These are phyloP conservation scores for Quercus agrifolia DNA, from an alignment of 306 rosid genomes.

Conservation along the genomic window DNA sequence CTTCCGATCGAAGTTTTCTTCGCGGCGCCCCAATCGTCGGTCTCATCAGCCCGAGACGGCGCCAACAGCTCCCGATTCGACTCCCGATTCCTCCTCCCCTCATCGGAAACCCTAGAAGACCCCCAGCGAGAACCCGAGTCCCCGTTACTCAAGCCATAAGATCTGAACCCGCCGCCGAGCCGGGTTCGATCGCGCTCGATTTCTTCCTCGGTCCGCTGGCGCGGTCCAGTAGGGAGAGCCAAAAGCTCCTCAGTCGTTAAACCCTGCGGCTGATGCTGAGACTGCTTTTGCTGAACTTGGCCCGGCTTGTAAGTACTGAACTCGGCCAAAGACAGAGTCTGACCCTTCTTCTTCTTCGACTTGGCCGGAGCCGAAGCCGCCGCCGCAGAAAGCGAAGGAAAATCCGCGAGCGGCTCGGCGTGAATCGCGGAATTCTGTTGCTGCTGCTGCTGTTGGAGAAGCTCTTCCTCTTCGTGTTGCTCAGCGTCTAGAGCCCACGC, in stretches of 20 bases:
- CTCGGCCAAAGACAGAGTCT: conserved; percentile 55
- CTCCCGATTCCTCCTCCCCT: conserved; percentile 36
- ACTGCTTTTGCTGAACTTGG: conserved; percentile 36
- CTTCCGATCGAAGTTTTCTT: conserved; percentile 55
- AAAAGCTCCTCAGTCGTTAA: conserved; percentile 45
- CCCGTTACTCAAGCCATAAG: conserved; percentile 40
- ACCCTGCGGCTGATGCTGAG: conserved; percentile 21
- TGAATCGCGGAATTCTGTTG: background rate
- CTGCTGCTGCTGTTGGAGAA: conserved; percentile 41
- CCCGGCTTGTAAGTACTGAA: conserved; percentile 45
- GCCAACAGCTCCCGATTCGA: conserved; percentile 40
- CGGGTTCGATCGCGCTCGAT: conserved; percentile 49
- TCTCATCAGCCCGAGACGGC: conserved; percentile 86
- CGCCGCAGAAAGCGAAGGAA: conserved; percentile 84
- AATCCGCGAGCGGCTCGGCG: conserved; percentile 45
- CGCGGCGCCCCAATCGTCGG: conserved; percentile 74
- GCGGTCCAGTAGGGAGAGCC: conserved; percentile 77
- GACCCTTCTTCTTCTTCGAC: conserved; percentile 85
- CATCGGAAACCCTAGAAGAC: conserved; percentile 67
- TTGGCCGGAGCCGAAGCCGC: conserved; percentile 41
- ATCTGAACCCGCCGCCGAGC: conserved; percentile 62
- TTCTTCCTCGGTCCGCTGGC: conserved; percentile 89
- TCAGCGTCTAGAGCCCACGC: conserved; percentile 94
- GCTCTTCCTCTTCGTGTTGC: conserved; percentile 67
- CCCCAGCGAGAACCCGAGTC: conserved; percentile 73